Percentiles rank a stretch among this genome's conserved stretches.
Conservation (phyloP, 2,329 filamentous ascomycete species). For the Fusarium nelsonii region DNA sequence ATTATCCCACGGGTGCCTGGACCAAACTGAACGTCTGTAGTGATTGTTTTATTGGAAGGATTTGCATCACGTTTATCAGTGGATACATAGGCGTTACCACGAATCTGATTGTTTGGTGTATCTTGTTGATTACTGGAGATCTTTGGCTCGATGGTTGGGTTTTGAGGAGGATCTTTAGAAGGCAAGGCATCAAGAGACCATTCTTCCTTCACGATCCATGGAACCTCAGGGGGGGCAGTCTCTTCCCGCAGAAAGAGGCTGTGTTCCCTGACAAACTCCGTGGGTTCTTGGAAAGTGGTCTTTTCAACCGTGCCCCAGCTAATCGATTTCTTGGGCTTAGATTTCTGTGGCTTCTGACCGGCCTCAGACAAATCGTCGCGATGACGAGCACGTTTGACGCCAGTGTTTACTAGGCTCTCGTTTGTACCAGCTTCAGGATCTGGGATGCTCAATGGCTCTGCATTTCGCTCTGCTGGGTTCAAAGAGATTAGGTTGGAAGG, state of each 20-base stretch:
- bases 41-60: constrained; percentile 6
- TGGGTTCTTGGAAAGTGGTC: constrained; percentile 43
- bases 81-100: constrained; percentile 2
- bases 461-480: constrained; percentile 41
- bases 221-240: background rate
- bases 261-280: constrained; percentile 34
- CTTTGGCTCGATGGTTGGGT: constrained; percentile 3
- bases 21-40: constrained; percentile 38
- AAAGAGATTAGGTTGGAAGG: constrained; percentile 50
- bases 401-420: constrained; percentile 11
- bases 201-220: constrained; percentile 9
- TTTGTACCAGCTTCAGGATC: constrained; percentile 15
- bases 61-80: background rate
- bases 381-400: constrained; percentile 22
- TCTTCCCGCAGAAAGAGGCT: constrained; percentile 43
- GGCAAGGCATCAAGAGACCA: background rate
- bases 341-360: background rate
- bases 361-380: background rate
- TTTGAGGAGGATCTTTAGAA: background rate
- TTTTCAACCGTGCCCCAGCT: constrained; percentile 42
- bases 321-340: constrained; percentile 48
- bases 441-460: background rate
- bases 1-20: constrained; percentile 21
- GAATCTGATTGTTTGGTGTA: background rate
- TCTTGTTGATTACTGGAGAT: background rate